Conservation (phyloP, 371 early-diverging fungal genomes). For the Apophysomyces variabilis region DNA sequence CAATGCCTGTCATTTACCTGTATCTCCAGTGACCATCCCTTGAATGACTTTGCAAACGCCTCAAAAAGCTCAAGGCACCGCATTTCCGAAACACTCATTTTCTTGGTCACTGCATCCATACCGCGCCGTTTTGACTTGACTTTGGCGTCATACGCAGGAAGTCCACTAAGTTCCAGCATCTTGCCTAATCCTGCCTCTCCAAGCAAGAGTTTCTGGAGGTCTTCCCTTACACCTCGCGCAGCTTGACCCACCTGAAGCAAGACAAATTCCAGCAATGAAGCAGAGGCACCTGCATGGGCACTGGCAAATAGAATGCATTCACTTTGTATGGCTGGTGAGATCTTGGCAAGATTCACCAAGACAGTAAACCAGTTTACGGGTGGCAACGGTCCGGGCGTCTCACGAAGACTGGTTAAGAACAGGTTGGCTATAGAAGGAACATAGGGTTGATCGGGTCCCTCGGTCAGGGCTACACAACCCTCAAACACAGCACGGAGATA, state of each 20-base stretch:
- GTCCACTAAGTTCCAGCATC: conserved; percentile 50
- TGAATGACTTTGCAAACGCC: conserved; percentile 26
- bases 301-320: conserved; percentile 53
- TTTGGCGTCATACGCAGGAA: conserved; percentile 18
- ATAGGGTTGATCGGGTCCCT: background rate
- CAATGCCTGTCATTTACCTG: conserved; percentile 10
- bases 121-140: conserved; percentile 50
- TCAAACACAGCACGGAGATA: conserved; percentile 60
- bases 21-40: conserved; percentile 7
- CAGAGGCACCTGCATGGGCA: conserved; percentile 56
- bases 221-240: background rate
- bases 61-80: conserved; percentile 51
- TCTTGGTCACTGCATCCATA: conserved; percentile 55
- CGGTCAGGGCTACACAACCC: conserved; percentile 16
- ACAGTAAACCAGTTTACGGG: conserved; percentile 64
- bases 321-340: conserved; percentile 25
- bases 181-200: conserved; percentile 53
- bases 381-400: conserved; percentile 56
- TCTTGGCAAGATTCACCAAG: conserved; percentile 34
- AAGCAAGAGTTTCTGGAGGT: conserved; percentile 25
- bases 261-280: conserved; percentile 58
- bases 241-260: conserved; percentile 39
- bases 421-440: conserved; percentile 5
- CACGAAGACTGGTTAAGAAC: conserved; percentile 29
- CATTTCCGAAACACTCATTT: conserved; percentile 46